Evolutionary conservation across 2,329 filamentous ascomycete species (phyloP), one percentile per base, ranked within the genome.

Genomic region (Venturia nashicola): DNA sequence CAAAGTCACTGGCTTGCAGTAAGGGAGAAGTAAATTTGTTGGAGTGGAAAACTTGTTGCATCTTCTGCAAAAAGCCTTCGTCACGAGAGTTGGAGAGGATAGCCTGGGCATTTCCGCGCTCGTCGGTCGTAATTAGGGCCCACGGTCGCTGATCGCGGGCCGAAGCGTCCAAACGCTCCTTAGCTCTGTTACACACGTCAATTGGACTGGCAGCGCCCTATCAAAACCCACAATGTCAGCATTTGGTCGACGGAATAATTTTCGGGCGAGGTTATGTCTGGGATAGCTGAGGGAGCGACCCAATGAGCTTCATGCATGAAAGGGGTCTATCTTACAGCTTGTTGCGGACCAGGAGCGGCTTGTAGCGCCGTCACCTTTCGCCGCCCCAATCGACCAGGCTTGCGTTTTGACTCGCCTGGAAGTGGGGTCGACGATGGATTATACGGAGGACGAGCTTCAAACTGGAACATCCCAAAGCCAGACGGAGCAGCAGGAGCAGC

Each of bases 161-260:
- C 59, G 59, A 60, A 60, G 59, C 59, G 39, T 60, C 42, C 39
- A 60, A 60, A 60, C 36, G 59, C 36, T 60, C 59, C 20, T 60
- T 44, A 27, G 42, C 59, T 44, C 42, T 44, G 59, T 27, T 32
- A 9, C 59, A 42, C 32, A 42, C 59, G 27, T 60, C 59, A 20
- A 60, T 6, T 8, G 36, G 59, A 27, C 59, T 34, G 23, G 59
- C 27, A 34, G 14, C 16, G 20, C 23, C 32, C 51, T 57, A 57
- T 34, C 9, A 18, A 23, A 6, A 20, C 51, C 6, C 32, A 36
- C 36, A 5, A 57, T n/a, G 59, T 42, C 43, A 60, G 59, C 59
- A 16, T 23, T 39, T 39, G 43, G 36, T 43, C 9, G 39, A 3
- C 59, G 39, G 23, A 60, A 27, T n/a, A 60, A 3, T 60, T n/a